Evolutionary conservation across 1,284 basidiomycete genomes (phyloP).

Genomic region (Ceratobasidium sp.): DNA sequence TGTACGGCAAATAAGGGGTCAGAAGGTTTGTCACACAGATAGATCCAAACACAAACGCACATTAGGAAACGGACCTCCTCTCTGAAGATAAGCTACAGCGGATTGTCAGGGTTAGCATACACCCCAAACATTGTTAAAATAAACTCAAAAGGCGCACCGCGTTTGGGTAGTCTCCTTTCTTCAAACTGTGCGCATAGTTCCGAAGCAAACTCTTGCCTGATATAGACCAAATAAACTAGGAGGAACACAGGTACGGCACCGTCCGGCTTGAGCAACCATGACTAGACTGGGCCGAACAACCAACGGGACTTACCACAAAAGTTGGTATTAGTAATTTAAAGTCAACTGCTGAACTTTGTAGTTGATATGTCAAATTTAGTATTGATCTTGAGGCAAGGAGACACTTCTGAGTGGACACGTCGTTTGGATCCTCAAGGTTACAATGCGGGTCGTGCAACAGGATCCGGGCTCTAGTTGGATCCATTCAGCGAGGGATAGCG

Average conservation of each 20-base stretch:
- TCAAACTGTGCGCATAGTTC: conserved; percentile 38
- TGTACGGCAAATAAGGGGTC: not conserved
- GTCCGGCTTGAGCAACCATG: not conserved
- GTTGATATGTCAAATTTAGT: conserved; percentile 34
- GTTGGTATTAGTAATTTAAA: conserved; percentile 35
- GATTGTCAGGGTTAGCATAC: not conserved
- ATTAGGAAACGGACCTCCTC: conserved; percentile 41
- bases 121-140: not conserved
- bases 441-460: conserved; percentile 38
- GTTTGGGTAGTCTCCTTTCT: conserved; percentile 30
- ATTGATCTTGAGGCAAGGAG: conserved; percentile 33
- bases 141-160: conserved; percentile 9
- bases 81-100: conserved; percentile 21
- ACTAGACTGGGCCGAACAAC: not conserved
- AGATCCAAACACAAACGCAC: not conserved
- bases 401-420: conserved; percentile 29
- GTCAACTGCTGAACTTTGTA: conserved; percentile 20
- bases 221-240: conserved; percentile 34
- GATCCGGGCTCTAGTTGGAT: conserved; percentile 12
- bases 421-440: conserved; percentile 24
- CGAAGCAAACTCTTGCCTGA: conserved; percentile 38
- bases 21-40: not conserved
- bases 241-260: not conserved
- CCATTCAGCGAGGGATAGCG: not conserved
- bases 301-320: conserved; percentile 25